phyloP scores from a whole-genome alignment of 305 asterid genomes.

The Lippia alba region DNA sequence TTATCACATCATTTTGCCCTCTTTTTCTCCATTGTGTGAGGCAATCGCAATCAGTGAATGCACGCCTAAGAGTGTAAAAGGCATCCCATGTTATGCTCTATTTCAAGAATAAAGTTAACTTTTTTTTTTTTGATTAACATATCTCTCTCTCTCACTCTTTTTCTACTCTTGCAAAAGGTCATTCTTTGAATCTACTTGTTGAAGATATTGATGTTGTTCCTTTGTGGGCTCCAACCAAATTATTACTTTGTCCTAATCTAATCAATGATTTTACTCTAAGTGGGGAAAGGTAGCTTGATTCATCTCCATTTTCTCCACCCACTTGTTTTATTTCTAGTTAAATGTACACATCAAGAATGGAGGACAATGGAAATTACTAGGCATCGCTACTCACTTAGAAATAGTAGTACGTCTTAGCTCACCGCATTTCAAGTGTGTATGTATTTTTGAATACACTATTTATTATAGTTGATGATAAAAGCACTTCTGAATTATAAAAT shows the following conservation, averaged over 20 bases:
- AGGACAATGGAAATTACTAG: no score
- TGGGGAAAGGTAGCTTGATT: background rate
- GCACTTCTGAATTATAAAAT: no score
- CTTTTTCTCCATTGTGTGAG: background rate
- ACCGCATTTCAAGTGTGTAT: no score
- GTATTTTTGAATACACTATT: no score
- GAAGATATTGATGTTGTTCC: background rate
- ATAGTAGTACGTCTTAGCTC: no score
- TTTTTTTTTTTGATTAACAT: background rate
- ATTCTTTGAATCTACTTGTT: constrained; percentile 13
- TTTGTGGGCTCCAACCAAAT: background rate
- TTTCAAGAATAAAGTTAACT: background rate
- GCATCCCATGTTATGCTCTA: background rate
- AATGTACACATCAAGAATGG: no score
- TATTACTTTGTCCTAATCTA: constrained; percentile 5
- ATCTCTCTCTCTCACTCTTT: background rate
- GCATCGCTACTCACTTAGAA: no score
- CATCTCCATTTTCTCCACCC: background rate
- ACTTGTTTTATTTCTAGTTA: no score
- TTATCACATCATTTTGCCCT: background rate
- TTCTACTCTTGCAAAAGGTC: background rate
- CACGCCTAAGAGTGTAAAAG: constrained; percentile 26
- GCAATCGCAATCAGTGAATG: constrained; percentile 11
- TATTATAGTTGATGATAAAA: no score
- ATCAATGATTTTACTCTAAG: background rate